phyloP scores from a whole-genome alignment of 2,329 filamentous ascomycete genomes.

The Chrysoporthe cubensis region DNA sequence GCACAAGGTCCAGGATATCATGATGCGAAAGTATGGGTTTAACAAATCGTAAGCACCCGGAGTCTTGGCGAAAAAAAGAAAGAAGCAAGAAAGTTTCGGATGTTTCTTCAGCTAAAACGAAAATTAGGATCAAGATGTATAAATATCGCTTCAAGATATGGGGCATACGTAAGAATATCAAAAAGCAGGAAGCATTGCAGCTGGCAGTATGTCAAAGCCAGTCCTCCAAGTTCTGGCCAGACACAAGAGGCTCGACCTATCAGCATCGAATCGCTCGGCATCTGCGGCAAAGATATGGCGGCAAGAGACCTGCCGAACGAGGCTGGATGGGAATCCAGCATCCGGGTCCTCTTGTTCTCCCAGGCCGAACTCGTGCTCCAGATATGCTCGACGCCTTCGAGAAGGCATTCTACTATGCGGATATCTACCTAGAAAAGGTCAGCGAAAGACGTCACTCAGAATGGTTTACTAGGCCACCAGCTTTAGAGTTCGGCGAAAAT shows the following conservation, averaged over 20 bases:
- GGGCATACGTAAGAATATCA: slow-evolving; percentile 21
- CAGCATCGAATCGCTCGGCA: slow-evolving; percentile 15
- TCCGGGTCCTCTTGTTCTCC: not conserved
- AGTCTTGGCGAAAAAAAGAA: too few species aligned
- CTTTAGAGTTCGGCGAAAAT: slow-evolving; percentile 7
- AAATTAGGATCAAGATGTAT: slow-evolving; percentile 15
- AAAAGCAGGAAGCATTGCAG: slow-evolving; percentile 16
- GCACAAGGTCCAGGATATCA: slow-evolving; percentile 5
- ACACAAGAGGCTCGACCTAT: not conserved
- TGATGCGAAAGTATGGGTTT: slow-evolving; percentile 15
- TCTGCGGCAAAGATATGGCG: not conserved
- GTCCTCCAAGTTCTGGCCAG: slow-evolving; percentile 12
- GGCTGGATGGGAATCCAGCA: not conserved
- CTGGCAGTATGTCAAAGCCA: not conserved
- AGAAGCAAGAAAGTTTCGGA: not conserved
- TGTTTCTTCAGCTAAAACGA: not conserved
- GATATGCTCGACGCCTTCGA: slow-evolving; percentile 13
- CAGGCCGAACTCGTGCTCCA: slow-evolving; percentile 6
- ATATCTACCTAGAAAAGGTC: not conserved
- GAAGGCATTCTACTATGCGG: not conserved
- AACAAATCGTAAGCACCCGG: slow-evolving; percentile 14
- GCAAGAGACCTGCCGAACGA: not conserved
- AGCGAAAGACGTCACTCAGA: not conserved
- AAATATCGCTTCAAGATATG: slow-evolving; percentile 16
- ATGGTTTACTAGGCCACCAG: slow-evolving; percentile 9